Evolutionary conservation across 768 basidiomycete species (phyloP), one percentile per base, ranked within the genome.

Genomic region (Hygrophorus russula): DNA sequence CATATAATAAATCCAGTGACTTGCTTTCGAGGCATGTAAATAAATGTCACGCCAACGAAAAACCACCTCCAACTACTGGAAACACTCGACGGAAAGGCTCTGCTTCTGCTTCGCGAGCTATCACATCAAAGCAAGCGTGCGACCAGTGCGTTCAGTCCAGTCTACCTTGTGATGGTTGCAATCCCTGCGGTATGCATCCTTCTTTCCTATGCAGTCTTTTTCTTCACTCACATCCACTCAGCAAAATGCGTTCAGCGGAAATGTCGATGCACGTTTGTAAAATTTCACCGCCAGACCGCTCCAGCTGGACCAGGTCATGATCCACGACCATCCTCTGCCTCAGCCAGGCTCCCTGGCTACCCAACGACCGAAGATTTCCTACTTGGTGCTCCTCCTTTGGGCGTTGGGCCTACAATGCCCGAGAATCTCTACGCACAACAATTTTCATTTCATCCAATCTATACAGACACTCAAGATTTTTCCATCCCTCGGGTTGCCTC

Each of bases 21-120:
- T 70, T 91, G 3, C 76, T 91, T 35, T 87, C 88, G 4, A 66
- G 88, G 52, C 88, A 91, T 53, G 70, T 89, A 49, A 89, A 90
- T 61, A 91, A 91, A 53, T 91, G 88, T 53, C 88, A 91, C 57
- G 75, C 85, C 3, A 73, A 73, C 51, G 84, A 88, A 66, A 85
- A 84, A 52, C 65, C 68, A 1, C 51, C 64, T 4, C 63, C 67
- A 0, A 58, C 53, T 4, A 56, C 65, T 5, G 67, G 62, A 9
- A 61, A 68, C 2, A 56, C 70, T 5, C 64, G 83, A n/a, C 65
- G 82, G 46, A 83, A 83, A 52, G 82, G 82, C 15, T 68, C 75
- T 0, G 70, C 77, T 0, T 73, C 78, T 1, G 74, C 80, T 0
- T 76, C 82, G 3, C 68, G 83, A 15, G 83, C 84, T 2, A 79